phyloP scores from a whole-genome alignment of 805 yeast genomes.

The Metschnikowia aberdeeniae region DNA sequence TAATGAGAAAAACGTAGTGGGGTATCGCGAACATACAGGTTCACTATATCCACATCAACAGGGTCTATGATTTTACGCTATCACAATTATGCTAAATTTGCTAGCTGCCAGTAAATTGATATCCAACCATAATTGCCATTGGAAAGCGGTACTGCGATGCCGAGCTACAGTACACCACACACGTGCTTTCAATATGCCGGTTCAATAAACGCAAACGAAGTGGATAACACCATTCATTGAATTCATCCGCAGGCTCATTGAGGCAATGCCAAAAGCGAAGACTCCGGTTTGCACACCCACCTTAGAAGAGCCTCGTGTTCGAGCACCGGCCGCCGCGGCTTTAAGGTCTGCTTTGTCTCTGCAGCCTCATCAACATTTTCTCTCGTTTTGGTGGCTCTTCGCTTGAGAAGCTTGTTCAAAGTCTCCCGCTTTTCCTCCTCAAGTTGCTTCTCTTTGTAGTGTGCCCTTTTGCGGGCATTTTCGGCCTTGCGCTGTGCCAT shows the following conservation, averaged over 20 bases:
- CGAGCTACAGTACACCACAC: too few relatives aligned
- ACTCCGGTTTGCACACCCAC: slow-evolving; percentile 31
- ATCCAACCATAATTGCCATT: too few relatives aligned
- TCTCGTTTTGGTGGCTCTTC: slow-evolving; percentile 73
- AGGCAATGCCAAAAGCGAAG: slow-evolving; percentile 8
- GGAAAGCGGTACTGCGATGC: too few relatives aligned
- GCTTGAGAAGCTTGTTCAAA: slow-evolving; percentile 74
- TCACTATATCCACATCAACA: too few relatives aligned
- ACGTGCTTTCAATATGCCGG: too few relatives aligned
- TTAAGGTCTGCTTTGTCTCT: slow-evolving; percentile 17
- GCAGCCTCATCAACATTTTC: slow-evolving; percentile 32
- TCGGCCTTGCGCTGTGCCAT: slow-evolving; percentile 78
- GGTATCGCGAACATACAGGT: not conserved
- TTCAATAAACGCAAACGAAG: too few relatives aligned
- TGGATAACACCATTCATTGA: too few relatives aligned
- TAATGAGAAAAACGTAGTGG: slow-evolving; percentile 4
- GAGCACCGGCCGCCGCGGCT: slow-evolving; percentile 41
- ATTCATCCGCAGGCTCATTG: too few relatives aligned
- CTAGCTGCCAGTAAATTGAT: too few relatives aligned
- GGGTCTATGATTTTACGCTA: too few relatives aligned
- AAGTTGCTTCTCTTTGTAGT: slow-evolving; percentile 71
- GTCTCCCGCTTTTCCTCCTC: slow-evolving; percentile 95
- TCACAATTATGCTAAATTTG: too few relatives aligned
- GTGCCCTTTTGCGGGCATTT: slow-evolving; percentile 81
- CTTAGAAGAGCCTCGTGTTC: slow-evolving; percentile 44